These are phyloP conservation scores for Fusarium papillatum DNA, from an alignment of 2,329 filamentous ascomycete species.

Conservation along the genomic window DNA sequence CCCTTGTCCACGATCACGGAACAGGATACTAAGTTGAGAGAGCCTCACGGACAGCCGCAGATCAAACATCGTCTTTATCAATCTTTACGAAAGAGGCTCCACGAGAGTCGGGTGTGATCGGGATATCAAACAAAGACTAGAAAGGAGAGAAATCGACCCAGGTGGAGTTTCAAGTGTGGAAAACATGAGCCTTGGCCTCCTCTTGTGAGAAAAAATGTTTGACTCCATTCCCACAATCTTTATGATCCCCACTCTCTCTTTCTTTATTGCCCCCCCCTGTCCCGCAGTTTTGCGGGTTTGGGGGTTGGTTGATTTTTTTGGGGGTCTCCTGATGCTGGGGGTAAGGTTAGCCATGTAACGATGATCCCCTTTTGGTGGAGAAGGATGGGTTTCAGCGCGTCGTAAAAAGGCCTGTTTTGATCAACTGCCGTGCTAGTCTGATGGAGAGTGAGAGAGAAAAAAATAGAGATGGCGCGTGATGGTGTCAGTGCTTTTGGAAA, in stretches of 20 bases:
- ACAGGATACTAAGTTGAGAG: neutral
- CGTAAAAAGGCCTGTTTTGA: neutral
- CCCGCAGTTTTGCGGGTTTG: neutral
- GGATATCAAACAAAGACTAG: neutral
- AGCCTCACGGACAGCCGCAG: neutral
- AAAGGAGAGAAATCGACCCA: neutral
- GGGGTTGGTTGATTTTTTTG: neutral
- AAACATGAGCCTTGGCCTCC: neutral
- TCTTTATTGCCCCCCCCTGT: neutral
- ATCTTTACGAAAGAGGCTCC: slow-evolving; percentile 1
- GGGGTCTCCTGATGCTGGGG: slow-evolving; percentile 3
- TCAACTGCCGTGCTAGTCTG: neutral
- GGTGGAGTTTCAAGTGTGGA: neutral
- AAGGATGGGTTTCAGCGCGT: slow-evolving; percentile 1
- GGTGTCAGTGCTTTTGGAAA: neutral
- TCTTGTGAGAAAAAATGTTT: neutral
- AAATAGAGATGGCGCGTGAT: slow-evolving; percentile 1
- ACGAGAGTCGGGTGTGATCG: slow-evolving; percentile 1
- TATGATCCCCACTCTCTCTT: neutral
- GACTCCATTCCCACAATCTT: neutral
- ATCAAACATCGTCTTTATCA: neutral
- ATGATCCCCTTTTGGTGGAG: slow-evolving; percentile 1
- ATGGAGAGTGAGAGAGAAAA: neutral
- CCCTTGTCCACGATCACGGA: neutral
- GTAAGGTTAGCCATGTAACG: neutral